Evolutionary conservation across 805 yeast genomes (phyloP).

Genomic region (Zygoascus biomembranicola): DNA sequence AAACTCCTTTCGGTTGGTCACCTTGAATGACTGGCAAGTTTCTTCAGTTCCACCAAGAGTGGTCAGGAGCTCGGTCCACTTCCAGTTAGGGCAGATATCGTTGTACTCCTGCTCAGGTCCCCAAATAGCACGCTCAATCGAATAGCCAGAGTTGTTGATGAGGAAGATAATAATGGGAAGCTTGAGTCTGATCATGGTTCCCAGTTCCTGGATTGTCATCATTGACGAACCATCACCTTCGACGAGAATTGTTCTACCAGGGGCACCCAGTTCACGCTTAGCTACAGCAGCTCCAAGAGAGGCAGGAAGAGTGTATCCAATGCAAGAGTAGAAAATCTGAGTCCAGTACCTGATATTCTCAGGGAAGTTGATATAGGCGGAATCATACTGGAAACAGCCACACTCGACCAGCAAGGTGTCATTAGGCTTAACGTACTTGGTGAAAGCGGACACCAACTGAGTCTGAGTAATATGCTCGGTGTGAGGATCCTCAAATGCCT

Average conservation of each 20-base stretch:
- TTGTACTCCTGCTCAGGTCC: constrained; percentile 74
- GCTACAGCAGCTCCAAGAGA: constrained; percentile 78
- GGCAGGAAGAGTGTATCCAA: constrained; percentile 85
- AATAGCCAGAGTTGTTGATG: constrained; percentile 80
- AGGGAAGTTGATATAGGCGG: constrained; percentile 61
- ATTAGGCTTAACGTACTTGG: constrained; percentile 41
- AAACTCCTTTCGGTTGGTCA: constrained; percentile 35
- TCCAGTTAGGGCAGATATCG: constrained; percentile 75
- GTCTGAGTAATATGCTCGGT: constrained; percentile 32
- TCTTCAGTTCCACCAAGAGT: constrained; percentile 36
- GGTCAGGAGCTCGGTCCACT: constrained; percentile 62
- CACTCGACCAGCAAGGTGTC: constrained; percentile 78
- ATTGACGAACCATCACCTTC: constrained; percentile 95
- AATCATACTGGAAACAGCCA: constrained; percentile 73
- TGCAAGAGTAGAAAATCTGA: constrained; percentile 74
- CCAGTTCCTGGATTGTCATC: constrained; percentile 83
- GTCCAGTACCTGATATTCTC: constrained; percentile 38
- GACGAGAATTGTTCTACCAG: constrained; percentile 55
- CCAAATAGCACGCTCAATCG: constrained; percentile 78
- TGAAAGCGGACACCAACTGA: constrained; percentile 27
- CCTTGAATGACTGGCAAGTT: constrained; percentile 25
- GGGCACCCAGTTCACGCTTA: constrained; percentile 33
- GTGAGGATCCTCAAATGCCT: constrained; percentile 21
- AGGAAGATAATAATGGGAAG: constrained; percentile 64
- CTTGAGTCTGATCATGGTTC: constrained; percentile 51